phyloP scores from a whole-genome alignment of 306 rosid species.

The Prunus kanzakura region DNA sequence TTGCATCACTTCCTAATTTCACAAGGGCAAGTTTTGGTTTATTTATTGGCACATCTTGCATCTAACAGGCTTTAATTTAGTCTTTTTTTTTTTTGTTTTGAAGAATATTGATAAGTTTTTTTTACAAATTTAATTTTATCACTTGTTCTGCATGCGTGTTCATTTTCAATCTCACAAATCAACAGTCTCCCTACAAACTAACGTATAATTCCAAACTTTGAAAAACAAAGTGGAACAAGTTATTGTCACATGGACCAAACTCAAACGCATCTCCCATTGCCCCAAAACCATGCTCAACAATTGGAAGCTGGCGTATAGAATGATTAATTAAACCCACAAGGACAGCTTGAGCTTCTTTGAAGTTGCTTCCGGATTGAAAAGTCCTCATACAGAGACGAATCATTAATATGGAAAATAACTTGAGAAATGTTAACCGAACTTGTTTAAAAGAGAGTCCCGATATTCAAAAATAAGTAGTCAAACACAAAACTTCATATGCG shows the following conservation, averaged over 20 bases:
- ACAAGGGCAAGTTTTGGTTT: background rate
- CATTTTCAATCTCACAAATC: too few species aligned
- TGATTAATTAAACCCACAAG: background rate
- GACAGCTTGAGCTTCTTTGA: constrained; percentile 7
- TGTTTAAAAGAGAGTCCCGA: too few species aligned
- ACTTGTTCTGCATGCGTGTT: background rate
- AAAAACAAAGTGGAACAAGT: background rate
- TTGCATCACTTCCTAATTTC: background rate
- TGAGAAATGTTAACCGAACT: background rate
- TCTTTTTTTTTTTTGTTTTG: too few species aligned
- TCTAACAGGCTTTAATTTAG: background rate
- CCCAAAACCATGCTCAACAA: background rate
- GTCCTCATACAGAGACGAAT: background rate
- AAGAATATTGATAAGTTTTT: background rate
- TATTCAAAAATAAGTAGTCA: too few species aligned
- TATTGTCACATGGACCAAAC: constrained; percentile 2
- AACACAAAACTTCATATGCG: too few species aligned
- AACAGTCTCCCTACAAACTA: background rate
- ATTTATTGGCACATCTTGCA: background rate
- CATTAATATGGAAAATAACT: background rate
- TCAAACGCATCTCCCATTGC: background rate
- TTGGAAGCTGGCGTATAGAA: background rate
- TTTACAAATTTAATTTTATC: too few species aligned
- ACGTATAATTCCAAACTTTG: background rate
- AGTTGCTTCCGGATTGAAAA: background rate